These are phyloP conservation scores for Endocalyx cinctus DNA, from an alignment of 2,329 filamentous ascomycete genomes.

Conservation along the genomic window DNA sequence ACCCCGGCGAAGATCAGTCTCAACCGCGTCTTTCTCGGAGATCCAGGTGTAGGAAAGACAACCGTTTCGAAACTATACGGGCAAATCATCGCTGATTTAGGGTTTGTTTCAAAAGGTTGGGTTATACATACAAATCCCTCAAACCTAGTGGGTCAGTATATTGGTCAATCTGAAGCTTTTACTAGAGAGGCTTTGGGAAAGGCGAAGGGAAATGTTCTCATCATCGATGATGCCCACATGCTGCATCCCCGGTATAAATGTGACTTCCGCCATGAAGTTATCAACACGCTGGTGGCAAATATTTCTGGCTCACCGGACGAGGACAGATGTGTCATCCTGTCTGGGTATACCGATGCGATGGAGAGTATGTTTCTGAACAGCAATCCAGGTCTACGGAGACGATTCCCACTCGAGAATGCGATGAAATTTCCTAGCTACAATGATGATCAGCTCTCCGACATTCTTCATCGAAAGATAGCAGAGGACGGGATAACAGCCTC, in stretches of 20 bases:
- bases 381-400: constrained; percentile 63
- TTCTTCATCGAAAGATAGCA: constrained; percentile 60
- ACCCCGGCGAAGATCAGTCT: constrained; percentile 44
- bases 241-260: no score
- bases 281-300: no score
- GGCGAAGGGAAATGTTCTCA: constrained; percentile 54
- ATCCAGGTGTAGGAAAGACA: constrained; percentile 61
- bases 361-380: constrained; percentile 66
- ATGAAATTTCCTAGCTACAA: constrained; percentile 69
- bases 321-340: constrained; percentile 65
- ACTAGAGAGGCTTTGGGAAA: constrained; percentile 44
- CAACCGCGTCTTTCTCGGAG: constrained; percentile 56
- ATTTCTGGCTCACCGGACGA: no score
- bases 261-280: no score
- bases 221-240: constrained; percentile 42
- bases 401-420: constrained; percentile 59
- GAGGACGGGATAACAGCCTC: constrained; percentile 48
- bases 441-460: constrained; percentile 49
- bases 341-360: constrained; percentile 68
- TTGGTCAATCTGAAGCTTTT: constrained; percentile 53
- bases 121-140: constrained; percentile 56
- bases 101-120: constrained; percentile 53
- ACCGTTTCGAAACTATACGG: constrained; percentile 60
- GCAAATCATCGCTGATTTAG: constrained; percentile 54
- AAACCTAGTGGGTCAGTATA: constrained; percentile 51